Evolutionary conservation across 2,329 filamentous ascomycete species (phyloP).

Genomic region (Chrysosphaeria jannelii): DNA sequence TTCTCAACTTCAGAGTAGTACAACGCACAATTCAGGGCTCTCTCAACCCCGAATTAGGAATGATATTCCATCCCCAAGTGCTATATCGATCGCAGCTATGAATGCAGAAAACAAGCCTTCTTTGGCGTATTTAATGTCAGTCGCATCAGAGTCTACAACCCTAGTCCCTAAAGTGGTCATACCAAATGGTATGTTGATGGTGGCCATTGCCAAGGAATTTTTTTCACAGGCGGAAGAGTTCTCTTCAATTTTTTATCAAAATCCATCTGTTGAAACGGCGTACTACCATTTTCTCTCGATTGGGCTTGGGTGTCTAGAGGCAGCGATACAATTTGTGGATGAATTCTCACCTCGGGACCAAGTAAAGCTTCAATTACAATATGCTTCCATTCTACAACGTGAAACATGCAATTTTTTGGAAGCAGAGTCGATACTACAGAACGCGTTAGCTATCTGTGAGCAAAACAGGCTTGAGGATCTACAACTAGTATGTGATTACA

Average conservation of each 20-base stretch:
- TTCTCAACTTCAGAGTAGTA: too few relatives aligned
- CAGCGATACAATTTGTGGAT: constrained; percentile 29
- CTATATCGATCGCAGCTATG: too few relatives aligned
- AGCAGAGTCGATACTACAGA: constrained; percentile 39
- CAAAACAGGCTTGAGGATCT: constrained; percentile 43
- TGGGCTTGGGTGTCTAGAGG: constrained; percentile 41
- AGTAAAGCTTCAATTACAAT: constrained; percentile 36
- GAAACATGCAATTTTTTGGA: constrained; percentile 51
- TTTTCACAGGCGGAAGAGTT: constrained; percentile 32
- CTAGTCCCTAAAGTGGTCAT: too few relatives aligned
- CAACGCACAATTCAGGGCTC: too few relatives aligned
- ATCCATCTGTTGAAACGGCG: too few relatives aligned
- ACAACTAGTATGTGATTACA: constrained; percentile 47
- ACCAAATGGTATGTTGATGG: too few relatives aligned
- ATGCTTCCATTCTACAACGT: constrained; percentile 39
- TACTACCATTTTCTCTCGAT: constrained; percentile 47
- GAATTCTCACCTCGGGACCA: constrained; percentile 33
- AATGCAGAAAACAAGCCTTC: too few relatives aligned
- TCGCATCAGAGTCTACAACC: too few relatives aligned
- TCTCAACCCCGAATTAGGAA: too few relatives aligned
- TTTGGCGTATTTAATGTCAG: too few relatives aligned
- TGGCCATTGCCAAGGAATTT: constrained; percentile 50
- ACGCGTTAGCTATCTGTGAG: constrained; percentile 39
- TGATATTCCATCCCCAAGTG: too few relatives aligned
- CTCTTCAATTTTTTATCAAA: too few relatives aligned